Conservation (phyloP, 768 basidiomycete species). For the Podaxis sp. region DNA sequence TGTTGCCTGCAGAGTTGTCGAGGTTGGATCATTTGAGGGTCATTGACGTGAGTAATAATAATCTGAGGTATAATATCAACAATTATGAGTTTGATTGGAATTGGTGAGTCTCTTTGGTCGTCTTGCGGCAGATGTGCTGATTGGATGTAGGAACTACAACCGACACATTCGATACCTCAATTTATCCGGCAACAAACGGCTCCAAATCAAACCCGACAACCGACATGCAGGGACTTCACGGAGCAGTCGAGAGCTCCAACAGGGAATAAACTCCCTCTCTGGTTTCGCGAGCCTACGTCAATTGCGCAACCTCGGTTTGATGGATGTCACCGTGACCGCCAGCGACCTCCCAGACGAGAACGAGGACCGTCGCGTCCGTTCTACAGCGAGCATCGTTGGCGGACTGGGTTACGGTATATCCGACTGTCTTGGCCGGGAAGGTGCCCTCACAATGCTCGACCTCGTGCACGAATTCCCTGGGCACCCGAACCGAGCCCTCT, state of each 20-base stretch:
- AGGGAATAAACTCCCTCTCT: constrained; percentile 50
- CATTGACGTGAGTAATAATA: constrained; percentile 92
- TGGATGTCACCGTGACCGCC: constrained; percentile 88
- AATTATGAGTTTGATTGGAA: constrained; percentile 99
- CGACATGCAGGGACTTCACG: constrained; percentile 42
- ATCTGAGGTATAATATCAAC: constrained; percentile 94
- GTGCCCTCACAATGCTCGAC: constrained; percentile 87
- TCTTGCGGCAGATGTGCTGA: neutral
- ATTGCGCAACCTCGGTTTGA: constrained; percentile 90
- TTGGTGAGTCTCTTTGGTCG: constrained; percentile 57
- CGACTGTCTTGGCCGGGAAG: constrained; percentile 80
- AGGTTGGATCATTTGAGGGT: constrained; percentile 77
- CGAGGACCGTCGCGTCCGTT: constrained; percentile 89
- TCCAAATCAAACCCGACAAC: constrained; percentile 73
- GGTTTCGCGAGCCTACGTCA: constrained; percentile 88
- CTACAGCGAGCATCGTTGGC: constrained; percentile 84
- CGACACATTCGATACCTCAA: constrained; percentile 91
- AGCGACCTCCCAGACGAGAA: constrained; percentile 78
- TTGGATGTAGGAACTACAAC: constrained; percentile 85
- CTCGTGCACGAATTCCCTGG: constrained; percentile 86
- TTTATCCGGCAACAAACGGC: constrained; percentile 92
- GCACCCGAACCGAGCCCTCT: constrained; percentile 78
- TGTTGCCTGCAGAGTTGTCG: constrained; percentile 86
- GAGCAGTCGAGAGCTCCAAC: constrained; percentile 32
- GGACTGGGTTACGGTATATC: constrained; percentile 96